phyloP scores from a whole-genome alignment of 1,284 basidiomycete species.

The Rhizopogon parksii region DNA sequence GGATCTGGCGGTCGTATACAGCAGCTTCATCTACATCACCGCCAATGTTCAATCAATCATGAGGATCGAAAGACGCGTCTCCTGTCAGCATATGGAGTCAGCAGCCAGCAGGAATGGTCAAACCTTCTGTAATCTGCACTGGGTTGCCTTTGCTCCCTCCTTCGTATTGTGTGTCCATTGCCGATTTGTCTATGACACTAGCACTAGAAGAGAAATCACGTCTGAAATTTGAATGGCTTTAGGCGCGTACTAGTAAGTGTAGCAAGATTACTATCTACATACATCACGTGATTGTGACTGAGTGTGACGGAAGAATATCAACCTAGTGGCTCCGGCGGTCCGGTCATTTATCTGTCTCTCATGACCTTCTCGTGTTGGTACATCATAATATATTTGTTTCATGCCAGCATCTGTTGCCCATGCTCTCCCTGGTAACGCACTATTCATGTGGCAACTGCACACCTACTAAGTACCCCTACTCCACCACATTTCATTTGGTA shows the following conservation, averaged over 20 bases:
- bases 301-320: neutral
- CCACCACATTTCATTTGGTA: too few relatives aligned
- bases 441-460: too few relatives aligned
- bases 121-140: constrained; percentile 30
- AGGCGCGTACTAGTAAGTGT: too few relatives aligned
- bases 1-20: constrained; percentile 94
- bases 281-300: neutral
- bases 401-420: too few relatives aligned
- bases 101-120: constrained; percentile 1
- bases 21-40: constrained; percentile 64
- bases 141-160: constrained; percentile 22
- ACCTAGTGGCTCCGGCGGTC: too few relatives aligned
- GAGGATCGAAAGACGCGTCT: constrained; percentile 1
- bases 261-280: too few relatives aligned
- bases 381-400: too few relatives aligned
- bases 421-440: too few relatives aligned
- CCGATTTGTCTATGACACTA: constrained; percentile 1
- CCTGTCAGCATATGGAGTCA: constrained; percentile 3
- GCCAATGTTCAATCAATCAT: neutral
- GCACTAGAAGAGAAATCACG: neutral
- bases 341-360: too few relatives aligned
- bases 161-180: constrained; percentile 18
- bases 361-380: too few relatives aligned
- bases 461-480: too few relatives aligned
- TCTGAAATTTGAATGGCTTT: neutral